Evolutionary conservation across 805 yeast genomes (phyloP).

Genomic region (Barnettozyma botsteinii): DNA sequence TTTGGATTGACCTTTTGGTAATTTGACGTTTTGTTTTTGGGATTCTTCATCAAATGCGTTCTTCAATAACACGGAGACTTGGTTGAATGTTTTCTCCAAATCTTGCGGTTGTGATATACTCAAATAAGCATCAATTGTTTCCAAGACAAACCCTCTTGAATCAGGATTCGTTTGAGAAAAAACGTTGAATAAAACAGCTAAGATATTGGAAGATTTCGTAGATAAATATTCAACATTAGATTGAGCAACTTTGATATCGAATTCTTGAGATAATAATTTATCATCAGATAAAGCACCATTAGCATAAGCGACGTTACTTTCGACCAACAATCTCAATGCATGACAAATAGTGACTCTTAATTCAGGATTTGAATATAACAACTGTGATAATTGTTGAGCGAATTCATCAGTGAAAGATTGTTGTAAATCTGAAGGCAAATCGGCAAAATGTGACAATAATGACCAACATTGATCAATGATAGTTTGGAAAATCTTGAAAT

Average conservation of each 20-base stretch:
- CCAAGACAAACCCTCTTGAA: slow-evolving; percentile 76
- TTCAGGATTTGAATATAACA: slow-evolving; percentile 68
- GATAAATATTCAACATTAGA: slow-evolving; percentile 59
- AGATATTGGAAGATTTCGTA: slow-evolving; percentile 61
- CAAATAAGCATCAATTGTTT: slow-evolving; percentile 77
- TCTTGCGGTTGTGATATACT: slow-evolving; percentile 64
- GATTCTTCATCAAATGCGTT: slow-evolving; percentile 62
- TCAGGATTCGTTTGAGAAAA: slow-evolving; percentile 86
- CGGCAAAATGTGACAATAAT: slow-evolving; percentile 81
- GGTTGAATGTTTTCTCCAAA: slow-evolving; percentile 70
- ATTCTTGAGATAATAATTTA: slow-evolving; percentile 51
- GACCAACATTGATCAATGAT: slow-evolving; percentile 92
- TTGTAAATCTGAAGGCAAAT: slow-evolving; percentile 70
- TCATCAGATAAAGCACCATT: slow-evolving; percentile 55
- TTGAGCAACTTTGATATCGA: slow-evolving; percentile 51
- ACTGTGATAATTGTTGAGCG: slow-evolving; percentile 69
- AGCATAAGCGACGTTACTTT: slow-evolving; percentile 61
- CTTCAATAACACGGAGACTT: slow-evolving; percentile 75
- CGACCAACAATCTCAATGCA: slow-evolving; percentile 70
- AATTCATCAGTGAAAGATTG: slow-evolving; percentile 64
- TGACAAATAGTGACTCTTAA: slow-evolving; percentile 81
- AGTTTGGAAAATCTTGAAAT: slow-evolving; percentile 74
- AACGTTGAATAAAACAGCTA: slow-evolving; percentile 87
- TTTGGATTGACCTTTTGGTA: slow-evolving; percentile 36
- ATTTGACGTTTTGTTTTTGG: slow-evolving; percentile 18